phyloP scores from a whole-genome alignment of 208 protist species.

The Trypanosoma scelopori region DNA sequence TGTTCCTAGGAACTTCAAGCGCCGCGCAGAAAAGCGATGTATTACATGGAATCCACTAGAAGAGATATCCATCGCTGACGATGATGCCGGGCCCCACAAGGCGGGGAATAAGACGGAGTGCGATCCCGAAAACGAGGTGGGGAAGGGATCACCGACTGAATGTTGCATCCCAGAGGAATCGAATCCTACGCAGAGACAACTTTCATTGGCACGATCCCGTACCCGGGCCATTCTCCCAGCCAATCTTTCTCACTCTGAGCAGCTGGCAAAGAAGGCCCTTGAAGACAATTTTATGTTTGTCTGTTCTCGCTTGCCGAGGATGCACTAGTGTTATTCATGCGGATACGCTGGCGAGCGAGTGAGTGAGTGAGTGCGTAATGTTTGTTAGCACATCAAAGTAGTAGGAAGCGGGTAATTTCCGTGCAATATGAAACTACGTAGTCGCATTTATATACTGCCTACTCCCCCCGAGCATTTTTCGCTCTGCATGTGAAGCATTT shows the following conservation, averaged over 20 bases:
- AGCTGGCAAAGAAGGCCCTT: slow-evolving; percentile 67
- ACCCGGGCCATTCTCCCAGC: slow-evolving; percentile 38
- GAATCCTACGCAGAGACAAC: no score
- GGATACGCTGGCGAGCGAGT: no score
- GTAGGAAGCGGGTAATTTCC: no score
- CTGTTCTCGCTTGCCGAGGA: slow-evolving; percentile 8
- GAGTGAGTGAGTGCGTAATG: no score
- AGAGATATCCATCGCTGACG: slow-evolving; percentile 16
- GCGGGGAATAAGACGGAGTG: neutral
- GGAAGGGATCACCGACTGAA: neutral
- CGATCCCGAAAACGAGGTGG: neutral
- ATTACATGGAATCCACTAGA: slow-evolving; percentile 19
- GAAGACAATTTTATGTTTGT: slow-evolving; percentile 79
- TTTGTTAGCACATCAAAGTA: no score
- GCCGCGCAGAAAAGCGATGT: neutral
- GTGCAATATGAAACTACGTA: no score
- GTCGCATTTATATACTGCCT: no score
- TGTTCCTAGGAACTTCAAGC: neutral
- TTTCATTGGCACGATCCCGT: neutral
- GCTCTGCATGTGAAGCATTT: no score
- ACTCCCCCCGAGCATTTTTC: no score
- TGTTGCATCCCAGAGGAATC: no score
- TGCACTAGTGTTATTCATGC: neutral
- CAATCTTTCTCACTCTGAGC: slow-evolving; percentile 41
- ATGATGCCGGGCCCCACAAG: neutral